Base-by-base conservation (phyloP, 306 rosid genomes). In the Malus sieversii region DNA sequence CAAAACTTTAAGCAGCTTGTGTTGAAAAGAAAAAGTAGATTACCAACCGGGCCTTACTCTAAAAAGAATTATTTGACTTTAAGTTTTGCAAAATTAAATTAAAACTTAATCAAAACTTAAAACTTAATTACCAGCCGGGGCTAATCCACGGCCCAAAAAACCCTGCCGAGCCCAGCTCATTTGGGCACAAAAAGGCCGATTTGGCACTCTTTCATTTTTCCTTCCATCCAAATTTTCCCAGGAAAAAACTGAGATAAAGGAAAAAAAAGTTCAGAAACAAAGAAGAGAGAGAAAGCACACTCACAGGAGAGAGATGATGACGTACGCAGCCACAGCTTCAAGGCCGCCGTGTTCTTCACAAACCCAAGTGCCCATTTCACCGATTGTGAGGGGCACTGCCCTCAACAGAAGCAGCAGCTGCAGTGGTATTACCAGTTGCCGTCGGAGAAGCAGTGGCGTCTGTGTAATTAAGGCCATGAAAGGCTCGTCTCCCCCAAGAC, bases 261-360 rank as follows among this genome's bases (percentile, higher is more conserved):
- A 1, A 51, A 51, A 51, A 25, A 51, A 1, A 51, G 55, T 6
- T 51, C 55, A 51, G 55, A 16, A 2, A 16, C 55, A 0, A 51
- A 51, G 53, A 48, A 4, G 6, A 51, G 55, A 48, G 55, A 51
- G 55, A 51, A 51, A 51, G 18, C 55, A 51, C 55, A 51, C 55
- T 51, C 20, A 51, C 22, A 25, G 38, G 44, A 16, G 44, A 91
- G 86, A 83, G 85, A 52, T 83, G 82, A 84, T 87, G 73, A 70
- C 86, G 0, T 70, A 51, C 76, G 84, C 79, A 23, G 78, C 87
- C 73, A 84, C 97, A 40, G 74, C 89, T 32, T 81, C 85, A 27
- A 79, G 78, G 77, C 83, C 89, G 18, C 16, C 72, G 15, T 72
- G 81, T 70, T 80, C 79, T 78, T 69, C 80, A 45, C 78, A 77